Evolutionary conservation across 2,329 filamentous ascomycete species (phyloP).

Genomic region (Calonectria multiphialidica): DNA sequence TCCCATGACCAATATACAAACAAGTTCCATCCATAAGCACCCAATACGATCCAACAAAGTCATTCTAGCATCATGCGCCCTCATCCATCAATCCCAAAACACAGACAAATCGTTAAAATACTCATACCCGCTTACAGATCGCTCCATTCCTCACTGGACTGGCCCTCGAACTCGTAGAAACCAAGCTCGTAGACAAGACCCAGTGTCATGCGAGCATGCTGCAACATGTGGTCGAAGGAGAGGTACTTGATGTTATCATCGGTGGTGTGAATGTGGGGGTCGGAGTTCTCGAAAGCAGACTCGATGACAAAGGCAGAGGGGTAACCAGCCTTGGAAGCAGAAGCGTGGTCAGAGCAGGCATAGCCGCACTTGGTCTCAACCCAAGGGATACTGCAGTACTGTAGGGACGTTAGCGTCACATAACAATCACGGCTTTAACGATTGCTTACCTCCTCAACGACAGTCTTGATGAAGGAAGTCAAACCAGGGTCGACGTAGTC

Average conservation of each 20-base stretch:
- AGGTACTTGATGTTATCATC: constrained; percentile 79
- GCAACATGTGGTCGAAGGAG: constrained; percentile 90
- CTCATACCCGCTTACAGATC: constrained; percentile 49
- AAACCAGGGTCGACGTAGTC: constrained; percentile 88
- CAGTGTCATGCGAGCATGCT: constrained; percentile 88
- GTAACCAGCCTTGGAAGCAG: constrained; percentile 79
- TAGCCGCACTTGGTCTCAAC: constrained; percentile 91
- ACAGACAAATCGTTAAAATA: neutral
- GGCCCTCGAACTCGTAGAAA: constrained; percentile 75
- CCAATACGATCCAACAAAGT: neutral
- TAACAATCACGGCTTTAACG: neutral
- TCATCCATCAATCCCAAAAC: neutral
- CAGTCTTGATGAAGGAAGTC: constrained; percentile 90
- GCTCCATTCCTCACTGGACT: constrained; percentile 44
- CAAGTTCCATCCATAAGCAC: neutral
- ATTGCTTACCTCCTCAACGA: constrained; percentile 70
- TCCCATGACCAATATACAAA: neutral
- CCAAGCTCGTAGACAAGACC: constrained; percentile 88
- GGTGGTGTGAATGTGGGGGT: constrained; percentile 78
- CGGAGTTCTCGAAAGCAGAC: constrained; percentile 74
- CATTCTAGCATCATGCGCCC: constrained; percentile 14
- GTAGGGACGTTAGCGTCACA: neutral
- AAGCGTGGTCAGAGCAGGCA: constrained; percentile 82
- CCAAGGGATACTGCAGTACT: constrained; percentile 91
- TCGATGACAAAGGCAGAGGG: constrained; percentile 84